These are phyloP conservation scores for Aegilops sharonensis DNA, from an alignment of 176 grass and related monocot genomes.

Conservation along the genomic window DNA sequence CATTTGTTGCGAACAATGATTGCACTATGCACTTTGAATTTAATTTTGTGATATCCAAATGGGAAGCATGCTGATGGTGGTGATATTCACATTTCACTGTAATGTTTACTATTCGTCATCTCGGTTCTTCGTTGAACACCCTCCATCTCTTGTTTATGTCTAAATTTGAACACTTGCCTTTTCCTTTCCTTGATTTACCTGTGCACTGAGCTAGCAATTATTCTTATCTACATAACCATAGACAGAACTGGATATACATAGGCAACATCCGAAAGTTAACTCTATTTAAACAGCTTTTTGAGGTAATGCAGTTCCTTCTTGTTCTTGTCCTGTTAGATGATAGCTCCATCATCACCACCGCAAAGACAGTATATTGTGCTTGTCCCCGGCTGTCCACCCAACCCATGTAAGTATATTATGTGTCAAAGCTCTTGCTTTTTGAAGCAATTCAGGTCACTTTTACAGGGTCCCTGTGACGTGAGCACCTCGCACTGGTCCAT, in stretches of 20 bases:
- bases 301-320: conserved; percentile 11
- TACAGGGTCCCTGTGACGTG: conserved; percentile 27
- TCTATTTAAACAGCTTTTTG: neutral
- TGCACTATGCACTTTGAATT: conserved; percentile 13
- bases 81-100: neutral
- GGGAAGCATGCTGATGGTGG: conserved; percentile 9
- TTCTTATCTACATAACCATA: no score
- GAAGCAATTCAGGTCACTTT: conserved; percentile 19
- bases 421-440: conserved; percentile 31
- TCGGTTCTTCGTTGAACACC: neutral
- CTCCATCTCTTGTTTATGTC: conserved; percentile 1
- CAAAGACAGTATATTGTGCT: conserved; percentile 15
- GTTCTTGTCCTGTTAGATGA: conserved; percentile 27
- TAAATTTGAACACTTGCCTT: neutral
- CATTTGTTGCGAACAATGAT: conserved; percentile 19
- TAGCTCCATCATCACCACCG: conserved; percentile 22
- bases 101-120: conserved; percentile 2
- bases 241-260: neutral
- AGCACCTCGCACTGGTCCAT: conserved; percentile 17
- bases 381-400: neutral
- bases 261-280: neutral
- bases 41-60: neutral
- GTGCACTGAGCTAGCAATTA: neutral
- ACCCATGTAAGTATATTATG: conserved; percentile 27
- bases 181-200: neutral